Evolutionary conservation across 768 basidiomycete genomes (phyloP), one percentile per base, ranked within the genome.

Genomic region (Xerocomellus dryophilus): DNA sequence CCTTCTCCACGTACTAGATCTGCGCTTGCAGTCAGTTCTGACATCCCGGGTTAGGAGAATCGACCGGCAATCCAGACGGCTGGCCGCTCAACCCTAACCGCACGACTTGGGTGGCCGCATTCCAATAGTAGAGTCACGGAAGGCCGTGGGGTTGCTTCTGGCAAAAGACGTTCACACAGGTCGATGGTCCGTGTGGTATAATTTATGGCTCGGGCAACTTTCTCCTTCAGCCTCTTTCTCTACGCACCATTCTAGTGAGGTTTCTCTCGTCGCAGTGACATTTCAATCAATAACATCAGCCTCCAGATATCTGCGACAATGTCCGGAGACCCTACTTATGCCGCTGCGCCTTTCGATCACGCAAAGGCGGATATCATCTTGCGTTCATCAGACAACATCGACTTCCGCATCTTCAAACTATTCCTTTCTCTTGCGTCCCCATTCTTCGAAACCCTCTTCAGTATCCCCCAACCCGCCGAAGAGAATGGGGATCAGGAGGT

Each of bases 381-480:
- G 23, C 69, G 61, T 10, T 64, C 68, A 10, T 61, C 56, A 6
- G 70, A 69, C 57, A 57, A 58, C 4, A 47, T 72, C 20, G 63
- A 74, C 44, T 59, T 74, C 32, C 65, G 57, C 5, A 57, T 73
- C 15, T 57, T 57, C 42, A 57, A 35, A 14, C 51, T 63, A 20
- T 66, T 74, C 32, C 67, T 74, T 15, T 61, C 64, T 15, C 61
- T 68, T 56, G 42, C 47, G 15, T 57, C 55, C 35, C 47, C 70
- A 0, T 61, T 74, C 47, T 78, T 74, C 43, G 56, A 64, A 20
- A 55, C 61, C 21, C 69, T 76, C 58, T 71, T 75, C 45, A 47
- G 51, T 14, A 53, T 71, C 1, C 67, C 68, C 0, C 66, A 72
- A 36, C 59, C 68, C 1, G 17, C 35, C 2, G 21, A 58, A 40